These are phyloP conservation scores for Dictyostelium citrinum DNA, from an alignment of 78 protist genomes.

Conservation along the genomic window DNA sequence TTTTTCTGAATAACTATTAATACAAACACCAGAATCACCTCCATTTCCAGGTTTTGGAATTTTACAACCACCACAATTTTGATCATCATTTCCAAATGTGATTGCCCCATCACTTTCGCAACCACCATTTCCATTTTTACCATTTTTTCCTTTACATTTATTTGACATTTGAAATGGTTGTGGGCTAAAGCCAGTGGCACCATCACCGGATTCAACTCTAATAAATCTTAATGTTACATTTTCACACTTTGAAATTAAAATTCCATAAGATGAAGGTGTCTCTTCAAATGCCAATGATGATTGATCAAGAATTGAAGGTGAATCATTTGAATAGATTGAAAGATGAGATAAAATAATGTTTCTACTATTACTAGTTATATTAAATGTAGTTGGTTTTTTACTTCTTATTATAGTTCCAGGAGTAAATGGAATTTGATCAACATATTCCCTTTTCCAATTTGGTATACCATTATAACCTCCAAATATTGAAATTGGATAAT, in stretches of 20 bases:
- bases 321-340: neutral
- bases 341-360: conserved; percentile 12
- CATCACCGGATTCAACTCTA: neutral
- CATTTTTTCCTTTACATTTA: neutral
- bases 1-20: neutral
- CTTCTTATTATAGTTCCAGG: neutral
- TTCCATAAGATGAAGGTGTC: conserved; percentile 1
- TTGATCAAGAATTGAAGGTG: neutral
- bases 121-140: conserved; percentile 2
- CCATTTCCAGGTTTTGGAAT: neutral
- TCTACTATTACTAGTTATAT: neutral
- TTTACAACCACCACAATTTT: neutral
- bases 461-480: conserved; percentile 51
- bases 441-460: neutral
- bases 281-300: neutral
- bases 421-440: neutral
- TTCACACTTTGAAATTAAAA: neutral
- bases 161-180: neutral
- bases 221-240: conserved; percentile 2
- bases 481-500: neutral
- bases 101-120: neutral
- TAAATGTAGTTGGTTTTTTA: neutral
- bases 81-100: neutral
- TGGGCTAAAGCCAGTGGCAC: neutral
- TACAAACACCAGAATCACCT: neutral